phyloP scores from a whole-genome alignment of 345 rosid genomes.

The Conringia planisiliqua region DNA sequence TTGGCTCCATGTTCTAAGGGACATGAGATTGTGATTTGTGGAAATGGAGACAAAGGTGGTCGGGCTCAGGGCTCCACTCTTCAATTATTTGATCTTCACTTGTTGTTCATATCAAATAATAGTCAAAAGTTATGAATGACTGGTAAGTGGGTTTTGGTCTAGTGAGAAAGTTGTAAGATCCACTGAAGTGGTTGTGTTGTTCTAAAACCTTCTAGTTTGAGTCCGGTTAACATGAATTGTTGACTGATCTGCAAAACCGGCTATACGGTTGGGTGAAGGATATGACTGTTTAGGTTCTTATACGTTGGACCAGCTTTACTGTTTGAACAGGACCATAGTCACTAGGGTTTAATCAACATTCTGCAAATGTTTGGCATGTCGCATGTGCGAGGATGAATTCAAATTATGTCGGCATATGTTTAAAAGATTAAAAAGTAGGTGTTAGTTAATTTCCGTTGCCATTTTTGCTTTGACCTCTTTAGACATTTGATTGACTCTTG shows the following conservation, averaged over 20 bases:
- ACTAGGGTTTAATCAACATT: neutral
- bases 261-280: neutral
- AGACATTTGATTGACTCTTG: conserved; percentile 14
- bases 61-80: conserved; percentile 21
- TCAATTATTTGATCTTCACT: conserved; percentile 21
- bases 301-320: neutral
- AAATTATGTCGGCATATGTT: neutral
- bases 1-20: conserved; percentile 21
- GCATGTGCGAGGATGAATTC: neutral
- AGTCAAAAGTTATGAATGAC: neutral
- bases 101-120: neutral
- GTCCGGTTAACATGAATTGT: neutral
- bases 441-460: neutral
- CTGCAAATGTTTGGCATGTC: neutral
- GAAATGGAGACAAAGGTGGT: conserved; percentile 23
- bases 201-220: neutral
- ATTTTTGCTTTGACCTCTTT: neutral
- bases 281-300: neutral
- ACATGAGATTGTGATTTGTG: conserved; percentile 13
- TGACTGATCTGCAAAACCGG: neutral
- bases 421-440: too few relatives aligned
- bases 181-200: neutral
- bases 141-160: neutral
- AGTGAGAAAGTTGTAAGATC: neutral
- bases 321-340: neutral